Evolutionary conservation across 2,329 filamentous ascomycete genomes (phyloP).

Genomic region (Alternaria rosae): DNA sequence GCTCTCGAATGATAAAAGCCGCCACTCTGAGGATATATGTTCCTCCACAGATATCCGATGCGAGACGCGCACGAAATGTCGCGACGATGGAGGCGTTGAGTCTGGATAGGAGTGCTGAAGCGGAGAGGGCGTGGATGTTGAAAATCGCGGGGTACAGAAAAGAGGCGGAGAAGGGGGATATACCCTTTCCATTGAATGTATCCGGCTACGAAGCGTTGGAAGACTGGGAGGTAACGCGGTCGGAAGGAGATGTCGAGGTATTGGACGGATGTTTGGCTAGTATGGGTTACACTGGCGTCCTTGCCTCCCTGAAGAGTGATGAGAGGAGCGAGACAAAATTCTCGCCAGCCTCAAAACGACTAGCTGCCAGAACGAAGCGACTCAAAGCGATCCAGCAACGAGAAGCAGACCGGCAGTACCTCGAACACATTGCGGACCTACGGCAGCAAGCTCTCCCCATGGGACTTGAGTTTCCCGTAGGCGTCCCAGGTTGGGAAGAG

Average conservation of each 20-base stretch:
- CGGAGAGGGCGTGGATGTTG: background rate
- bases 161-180: fast-evolving
- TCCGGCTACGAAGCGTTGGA: background rate
- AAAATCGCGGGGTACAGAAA: background rate
- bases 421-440: background rate
- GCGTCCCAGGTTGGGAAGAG: background rate
- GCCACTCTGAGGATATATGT: background rate
- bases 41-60: background rate
- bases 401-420: background rate
- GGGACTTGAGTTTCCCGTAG: background rate
- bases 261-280: background rate
- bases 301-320: fast-evolving
- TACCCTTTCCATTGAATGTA: background rate
- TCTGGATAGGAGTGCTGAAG: background rate
- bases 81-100: background rate
- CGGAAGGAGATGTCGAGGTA: background rate
- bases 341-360: background rate
- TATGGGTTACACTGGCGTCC: background rate
- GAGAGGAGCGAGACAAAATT: background rate
- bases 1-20: background rate
- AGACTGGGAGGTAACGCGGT: background rate
- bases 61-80: background rate
- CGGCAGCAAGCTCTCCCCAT: background rate
- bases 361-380: background rate
- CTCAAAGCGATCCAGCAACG: background rate